A percentile compares a stretch with the other conserved stretches of the same genome.
Evolutionary conservation across 1,284 basidiomycete species (phyloP).

Genomic region (Ceratorhiza oryzae-sativae): DNA sequence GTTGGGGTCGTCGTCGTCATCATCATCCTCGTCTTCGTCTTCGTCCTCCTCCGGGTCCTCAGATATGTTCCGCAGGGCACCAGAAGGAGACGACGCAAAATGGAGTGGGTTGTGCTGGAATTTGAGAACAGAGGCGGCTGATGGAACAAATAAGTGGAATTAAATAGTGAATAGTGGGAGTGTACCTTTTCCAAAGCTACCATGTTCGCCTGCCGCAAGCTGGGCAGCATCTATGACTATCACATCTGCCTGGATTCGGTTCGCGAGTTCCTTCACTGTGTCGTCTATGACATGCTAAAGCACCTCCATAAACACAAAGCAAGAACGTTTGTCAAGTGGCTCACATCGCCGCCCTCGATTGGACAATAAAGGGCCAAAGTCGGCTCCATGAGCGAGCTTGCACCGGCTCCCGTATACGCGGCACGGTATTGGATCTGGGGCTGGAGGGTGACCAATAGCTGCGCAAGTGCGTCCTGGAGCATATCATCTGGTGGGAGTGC

Average conservation of each 20-base stretch:
- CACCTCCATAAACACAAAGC: background rate
- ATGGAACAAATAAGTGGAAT: conserved; percentile 41
- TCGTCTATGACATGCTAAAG: conserved; percentile 68
- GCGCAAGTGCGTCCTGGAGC: conserved; percentile 73
- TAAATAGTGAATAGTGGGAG: background rate
- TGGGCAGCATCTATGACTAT: conserved; percentile 81
- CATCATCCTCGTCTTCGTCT: conserved; percentile 61
- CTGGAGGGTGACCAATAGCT: conserved; percentile 74
- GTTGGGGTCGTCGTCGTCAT: conserved; percentile 13
- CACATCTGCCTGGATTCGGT: conserved; percentile 75
- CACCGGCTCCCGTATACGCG: conserved; percentile 59
- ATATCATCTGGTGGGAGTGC: conserved; percentile 62
- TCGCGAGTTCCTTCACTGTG: conserved; percentile 77
- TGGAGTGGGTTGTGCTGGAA: conserved; percentile 76
- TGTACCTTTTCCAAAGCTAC: conserved; percentile 74
- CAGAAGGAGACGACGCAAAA: conserved; percentile 56
- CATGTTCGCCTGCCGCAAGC: conserved; percentile 80
- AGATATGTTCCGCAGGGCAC: conserved; percentile 44
- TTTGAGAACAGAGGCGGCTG: conserved; percentile 69
- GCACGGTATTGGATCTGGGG: conserved; percentile 79
- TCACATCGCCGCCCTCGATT: conserved; percentile 75
- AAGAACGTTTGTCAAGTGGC: background rate
- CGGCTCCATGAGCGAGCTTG: conserved; percentile 64
- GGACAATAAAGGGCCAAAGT: conserved; percentile 83
- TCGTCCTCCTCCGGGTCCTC: conserved; percentile 48